These are phyloP conservation scores for Pseudocohnilembus persalinus DNA, from an alignment of 169 alveolate species.

Conservation along the genomic window DNA sequence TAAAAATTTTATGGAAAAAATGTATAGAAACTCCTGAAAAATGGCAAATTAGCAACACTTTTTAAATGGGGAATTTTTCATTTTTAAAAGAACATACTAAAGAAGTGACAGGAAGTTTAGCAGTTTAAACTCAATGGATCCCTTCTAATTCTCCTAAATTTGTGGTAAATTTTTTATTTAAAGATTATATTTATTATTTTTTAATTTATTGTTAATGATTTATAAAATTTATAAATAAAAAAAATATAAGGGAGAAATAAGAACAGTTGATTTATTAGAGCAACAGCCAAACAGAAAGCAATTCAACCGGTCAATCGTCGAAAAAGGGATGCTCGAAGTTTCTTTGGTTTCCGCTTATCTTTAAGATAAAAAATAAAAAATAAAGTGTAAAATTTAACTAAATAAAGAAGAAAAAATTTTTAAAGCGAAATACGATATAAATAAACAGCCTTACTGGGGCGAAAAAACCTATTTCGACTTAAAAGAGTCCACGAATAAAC, in stretches of 20 bases:
- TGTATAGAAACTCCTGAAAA: constrained; percentile 20
- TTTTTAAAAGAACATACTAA: constrained; percentile 32
- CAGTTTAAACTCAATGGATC: constrained; percentile 19
- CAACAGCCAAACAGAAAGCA: not conserved
- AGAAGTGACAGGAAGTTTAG: constrained; percentile 30
- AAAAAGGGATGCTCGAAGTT: constrained; percentile 32
- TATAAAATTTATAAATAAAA: too few species aligned
- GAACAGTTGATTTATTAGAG: not conserved
- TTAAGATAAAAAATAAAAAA: constrained; percentile 17
- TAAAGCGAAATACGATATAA: constrained; percentile 30
- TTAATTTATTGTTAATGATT: not conserved
- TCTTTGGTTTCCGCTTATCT: constrained; percentile 16
- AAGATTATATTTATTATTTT: not conserved
- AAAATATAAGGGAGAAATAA: constrained; percentile 2
- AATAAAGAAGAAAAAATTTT: not conserved
- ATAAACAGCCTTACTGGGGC: constrained; percentile 27
- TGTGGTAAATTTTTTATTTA: not conserved
- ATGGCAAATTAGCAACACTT: constrained; percentile 26
- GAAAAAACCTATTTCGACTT: constrained; percentile 17
- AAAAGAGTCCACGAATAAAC: not conserved
- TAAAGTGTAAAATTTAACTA: constrained; percentile 28
- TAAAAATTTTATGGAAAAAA: constrained; percentile 26
- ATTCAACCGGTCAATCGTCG: constrained; percentile 1
- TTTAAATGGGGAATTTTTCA: constrained; percentile 11
- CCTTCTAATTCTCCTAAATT: constrained; percentile 28